A percentile compares a stretch with the other conserved stretches of the same genome.
These are phyloP conservation scores for Diaporthe helianthi DNA, from an alignment of 2,329 filamentous ascomycete genomes.

Conservation along the genomic window DNA sequence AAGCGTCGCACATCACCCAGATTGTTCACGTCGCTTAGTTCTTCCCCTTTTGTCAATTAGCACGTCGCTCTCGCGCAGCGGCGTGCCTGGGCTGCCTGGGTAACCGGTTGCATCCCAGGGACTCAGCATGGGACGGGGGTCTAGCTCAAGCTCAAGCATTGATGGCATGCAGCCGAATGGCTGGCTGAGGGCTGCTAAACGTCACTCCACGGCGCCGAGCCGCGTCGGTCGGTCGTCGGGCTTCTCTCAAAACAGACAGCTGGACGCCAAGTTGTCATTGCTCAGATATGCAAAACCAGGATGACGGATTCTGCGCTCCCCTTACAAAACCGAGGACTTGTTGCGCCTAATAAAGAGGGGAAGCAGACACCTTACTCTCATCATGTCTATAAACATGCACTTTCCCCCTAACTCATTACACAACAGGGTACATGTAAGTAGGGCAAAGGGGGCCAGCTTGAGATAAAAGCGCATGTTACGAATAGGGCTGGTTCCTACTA, in stretches of 20 bases:
- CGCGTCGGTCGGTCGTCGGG: constrained; percentile 2
- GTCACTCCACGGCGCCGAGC: not conserved
- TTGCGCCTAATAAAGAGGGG: too few species aligned
- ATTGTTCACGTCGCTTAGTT: not conserved
- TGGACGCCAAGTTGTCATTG: constrained; percentile 12
- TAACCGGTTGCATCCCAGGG: not conserved
- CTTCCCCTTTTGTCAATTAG: not conserved
- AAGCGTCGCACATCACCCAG: not conserved
- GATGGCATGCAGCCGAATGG: constrained; percentile 7
- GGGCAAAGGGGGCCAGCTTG: too few species aligned
- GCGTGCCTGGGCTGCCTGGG: not conserved
- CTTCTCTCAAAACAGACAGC: not conserved
- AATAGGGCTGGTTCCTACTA: too few species aligned
- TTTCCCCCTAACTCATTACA: too few species aligned
- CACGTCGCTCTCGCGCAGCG: not conserved
- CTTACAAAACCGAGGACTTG: too few species aligned
- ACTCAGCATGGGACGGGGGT: not conserved
- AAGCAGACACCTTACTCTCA: too few species aligned
- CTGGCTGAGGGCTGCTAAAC: not conserved
- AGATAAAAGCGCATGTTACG: too few species aligned
- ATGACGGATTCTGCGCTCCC: too few species aligned
- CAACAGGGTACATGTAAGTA: too few species aligned
- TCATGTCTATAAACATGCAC: too few species aligned
- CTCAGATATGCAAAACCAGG: not conserved
- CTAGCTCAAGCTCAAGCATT: not conserved